These are phyloP conservation scores for Pyracantha coccinea DNA, from an alignment of 331 rosid genomes.

Conservation along the genomic window DNA sequence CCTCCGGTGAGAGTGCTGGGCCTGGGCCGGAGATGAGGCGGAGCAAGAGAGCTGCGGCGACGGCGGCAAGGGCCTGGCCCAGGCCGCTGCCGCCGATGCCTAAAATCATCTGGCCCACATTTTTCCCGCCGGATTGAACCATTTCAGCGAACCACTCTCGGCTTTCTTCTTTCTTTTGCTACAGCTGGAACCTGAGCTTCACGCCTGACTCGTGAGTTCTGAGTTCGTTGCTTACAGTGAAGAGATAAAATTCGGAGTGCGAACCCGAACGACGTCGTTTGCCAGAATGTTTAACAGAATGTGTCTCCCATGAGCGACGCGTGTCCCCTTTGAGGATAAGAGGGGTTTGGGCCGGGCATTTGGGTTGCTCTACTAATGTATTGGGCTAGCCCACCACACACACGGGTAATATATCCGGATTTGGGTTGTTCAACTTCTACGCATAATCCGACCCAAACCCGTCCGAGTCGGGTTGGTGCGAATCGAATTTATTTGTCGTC, in stretches of 20 bases:
- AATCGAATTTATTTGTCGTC: background rate
- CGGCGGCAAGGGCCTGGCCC: conserved; percentile 62
- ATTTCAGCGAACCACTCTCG: conserved; percentile 3
- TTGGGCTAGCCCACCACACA: background rate
- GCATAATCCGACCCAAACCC: background rate
- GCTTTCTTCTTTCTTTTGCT: background rate
- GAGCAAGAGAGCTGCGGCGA: conserved; percentile 55
- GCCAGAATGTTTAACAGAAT: background rate
- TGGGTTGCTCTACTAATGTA: too few relatives aligned
- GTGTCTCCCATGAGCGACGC: conserved; percentile 16
- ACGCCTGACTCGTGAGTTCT: background rate
- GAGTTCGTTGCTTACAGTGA: too few relatives aligned
- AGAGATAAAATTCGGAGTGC: background rate
- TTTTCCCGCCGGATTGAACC: conserved; percentile 63
- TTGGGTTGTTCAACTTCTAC: background rate
- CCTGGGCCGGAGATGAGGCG: conserved; percentile 71
- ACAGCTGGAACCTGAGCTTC: background rate
- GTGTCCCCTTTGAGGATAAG: conserved; percentile 30
- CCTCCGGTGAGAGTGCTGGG: conserved; percentile 49
- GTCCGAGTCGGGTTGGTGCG: background rate
- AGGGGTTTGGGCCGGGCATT: background rate
- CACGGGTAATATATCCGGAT: background rate
- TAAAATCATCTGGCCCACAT: conserved; percentile 34
- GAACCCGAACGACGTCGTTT: conserved; percentile 13
- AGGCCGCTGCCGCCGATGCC: conserved; percentile 59